Conservation (phyloP, 208 protist species). For the Trypanosoma cruzi region DNA sequence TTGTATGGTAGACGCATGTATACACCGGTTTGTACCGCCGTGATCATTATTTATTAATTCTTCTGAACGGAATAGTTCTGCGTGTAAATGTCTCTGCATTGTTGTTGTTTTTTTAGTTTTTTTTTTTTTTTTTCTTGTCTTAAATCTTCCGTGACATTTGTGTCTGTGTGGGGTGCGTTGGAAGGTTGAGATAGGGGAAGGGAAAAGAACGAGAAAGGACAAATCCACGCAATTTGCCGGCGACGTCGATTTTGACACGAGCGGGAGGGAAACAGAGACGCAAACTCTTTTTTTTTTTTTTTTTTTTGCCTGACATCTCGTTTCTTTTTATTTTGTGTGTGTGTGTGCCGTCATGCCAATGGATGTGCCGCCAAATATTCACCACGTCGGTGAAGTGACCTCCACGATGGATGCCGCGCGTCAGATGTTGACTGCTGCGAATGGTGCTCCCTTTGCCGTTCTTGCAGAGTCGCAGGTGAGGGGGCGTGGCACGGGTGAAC, state of each 20-base stretch:
- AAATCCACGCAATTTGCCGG: no score
- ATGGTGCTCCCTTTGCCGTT: slow-evolving; percentile 41
- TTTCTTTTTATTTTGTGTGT: not conserved
- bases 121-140: not conserved
- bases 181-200: no score
- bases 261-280: no score
- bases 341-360: not conserved
- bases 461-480: slow-evolving; percentile 47
- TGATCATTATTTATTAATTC: no score
- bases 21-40: no score
- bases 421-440: slow-evolving; percentile 28
- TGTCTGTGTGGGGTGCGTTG: no score
- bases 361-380: slow-evolving; percentile 32
- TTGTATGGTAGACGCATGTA: not conserved
- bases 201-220: no score
- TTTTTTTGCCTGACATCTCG: not conserved
- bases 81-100: no score
- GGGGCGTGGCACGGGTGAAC: slow-evolving; percentile 60
- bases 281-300: slow-evolving; percentile 18
- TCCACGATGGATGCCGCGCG: slow-evolving; percentile 69
- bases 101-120: no score
- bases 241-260: no score
- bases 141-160: no score
- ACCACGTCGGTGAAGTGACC: slow-evolving; percentile 41
- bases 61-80: no score